Conservation (phyloP, 257 asterid species). For the Mentha longifolia region DNA sequence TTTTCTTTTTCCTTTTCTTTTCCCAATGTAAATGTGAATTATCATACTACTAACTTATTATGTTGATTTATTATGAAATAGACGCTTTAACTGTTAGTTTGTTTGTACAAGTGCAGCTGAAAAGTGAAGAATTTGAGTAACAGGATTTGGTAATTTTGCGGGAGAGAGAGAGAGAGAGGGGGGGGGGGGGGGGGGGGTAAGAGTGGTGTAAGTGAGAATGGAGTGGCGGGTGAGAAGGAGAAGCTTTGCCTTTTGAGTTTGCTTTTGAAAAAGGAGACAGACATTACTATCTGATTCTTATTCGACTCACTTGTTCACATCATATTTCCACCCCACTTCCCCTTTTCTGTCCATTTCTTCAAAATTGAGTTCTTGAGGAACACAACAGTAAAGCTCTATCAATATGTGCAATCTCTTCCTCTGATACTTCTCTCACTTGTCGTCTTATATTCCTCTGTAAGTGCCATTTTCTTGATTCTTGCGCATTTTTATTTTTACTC, state of each 20-base stretch:
- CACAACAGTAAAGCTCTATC: slow-evolving; percentile 13
- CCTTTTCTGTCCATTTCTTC: slow-evolving; percentile 27
- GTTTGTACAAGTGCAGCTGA: neutral
- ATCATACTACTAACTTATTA: neutral
- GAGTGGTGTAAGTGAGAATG: slow-evolving; percentile 42
- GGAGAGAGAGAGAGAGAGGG: neutral
- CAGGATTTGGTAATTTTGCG: neutral
- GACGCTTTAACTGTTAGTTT: neutral
- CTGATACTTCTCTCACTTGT: slow-evolving; percentile 34
- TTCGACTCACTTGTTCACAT: slow-evolving; percentile 38
- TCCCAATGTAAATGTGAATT: too few species aligned
- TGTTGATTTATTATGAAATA: too few species aligned
- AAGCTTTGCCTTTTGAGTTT: slow-evolving; percentile 61
- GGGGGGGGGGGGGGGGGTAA: slow-evolving; percentile 5
- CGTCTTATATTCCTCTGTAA: slow-evolving; percentile 35
- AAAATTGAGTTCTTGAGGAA: slow-evolving; percentile 39
- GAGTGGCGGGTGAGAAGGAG: slow-evolving; percentile 42
- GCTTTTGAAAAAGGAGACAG: slow-evolving; percentile 71
- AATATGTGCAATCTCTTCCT: slow-evolving; percentile 36
- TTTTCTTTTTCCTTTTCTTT: neutral
- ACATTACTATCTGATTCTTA: slow-evolving; percentile 43
- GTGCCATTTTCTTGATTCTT: slow-evolving; percentile 28
- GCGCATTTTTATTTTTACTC: slow-evolving; percentile 3
- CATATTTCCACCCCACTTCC: slow-evolving; percentile 25
- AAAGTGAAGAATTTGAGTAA: neutral